These are phyloP conservation scores for Xylaria curta DNA, from an alignment of 495 filamentous ascomycete species.

Conservation along the genomic window DNA sequence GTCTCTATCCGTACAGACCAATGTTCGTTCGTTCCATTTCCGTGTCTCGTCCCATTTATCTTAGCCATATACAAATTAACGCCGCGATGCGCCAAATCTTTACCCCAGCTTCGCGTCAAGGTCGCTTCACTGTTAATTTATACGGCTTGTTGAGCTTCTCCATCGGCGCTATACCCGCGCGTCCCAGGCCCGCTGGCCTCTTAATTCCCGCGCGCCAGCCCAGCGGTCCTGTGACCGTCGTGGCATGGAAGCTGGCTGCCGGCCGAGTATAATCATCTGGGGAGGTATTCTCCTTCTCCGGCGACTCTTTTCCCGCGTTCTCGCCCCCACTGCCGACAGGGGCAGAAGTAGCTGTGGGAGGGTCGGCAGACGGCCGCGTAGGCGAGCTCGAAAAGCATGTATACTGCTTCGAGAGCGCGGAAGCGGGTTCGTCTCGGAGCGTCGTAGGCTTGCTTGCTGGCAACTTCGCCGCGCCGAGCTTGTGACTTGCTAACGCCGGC, in stretches of 20 bases:
- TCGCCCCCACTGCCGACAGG: background rate
- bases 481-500: constrained; percentile 46
- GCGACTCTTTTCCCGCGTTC: background rate
- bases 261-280: constrained; percentile 43
- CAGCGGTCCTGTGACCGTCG: constrained; percentile 43
- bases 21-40: background rate
- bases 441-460: constrained; percentile 28
- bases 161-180: constrained; percentile 45
- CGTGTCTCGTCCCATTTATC: background rate
- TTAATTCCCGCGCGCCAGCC: constrained; percentile 42
- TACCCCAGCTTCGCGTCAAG: background rate
- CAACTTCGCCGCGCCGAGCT: constrained; percentile 40
- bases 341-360: background rate
- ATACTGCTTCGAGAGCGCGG: constrained; percentile 48
- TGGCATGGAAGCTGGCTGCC: constrained; percentile 50
- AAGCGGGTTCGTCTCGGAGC: constrained; percentile 22
- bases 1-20: background rate
- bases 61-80: background rate
- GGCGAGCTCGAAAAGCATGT: constrained; percentile 57
- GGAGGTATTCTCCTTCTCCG: constrained; percentile 37
- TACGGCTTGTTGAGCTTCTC: constrained; percentile 54
- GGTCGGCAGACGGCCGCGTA: constrained; percentile 31
- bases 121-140: constrained; percentile 54
- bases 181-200: constrained; percentile 42
- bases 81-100: background rate